Percentiles rank a stretch among this genome's conserved stretches.
These are phyloP conservation scores for Neocatenulostroma microsporum DNA, from an alignment of 2,329 filamentous ascomycete species.

Conservation along the genomic window DNA sequence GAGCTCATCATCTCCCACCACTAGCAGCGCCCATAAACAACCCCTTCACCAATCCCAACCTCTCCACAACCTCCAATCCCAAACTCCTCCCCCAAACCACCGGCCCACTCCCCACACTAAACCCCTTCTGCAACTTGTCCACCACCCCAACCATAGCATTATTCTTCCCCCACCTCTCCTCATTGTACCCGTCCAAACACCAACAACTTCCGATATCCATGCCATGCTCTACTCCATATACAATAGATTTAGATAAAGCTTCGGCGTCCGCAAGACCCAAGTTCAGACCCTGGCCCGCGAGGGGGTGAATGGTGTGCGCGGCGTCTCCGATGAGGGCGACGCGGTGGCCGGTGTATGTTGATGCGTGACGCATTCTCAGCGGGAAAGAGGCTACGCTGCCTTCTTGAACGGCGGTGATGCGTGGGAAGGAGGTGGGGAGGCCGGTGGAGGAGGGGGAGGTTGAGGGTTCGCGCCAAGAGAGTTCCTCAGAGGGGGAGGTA, in stretches of 20 bases:
- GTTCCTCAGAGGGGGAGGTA: slow-evolving; percentile 54
- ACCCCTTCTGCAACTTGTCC: slow-evolving; percentile 89
- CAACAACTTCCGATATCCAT: slow-evolving; percentile 77
- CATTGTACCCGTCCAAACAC: slow-evolving; percentile 72
- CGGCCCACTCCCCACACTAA: slow-evolving; percentile 70
- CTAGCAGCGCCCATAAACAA: slow-evolving; percentile 70
- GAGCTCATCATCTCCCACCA: no score
- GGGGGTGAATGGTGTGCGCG: slow-evolving; percentile 88
- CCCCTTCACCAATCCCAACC: slow-evolving; percentile 65
- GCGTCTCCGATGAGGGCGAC: slow-evolving; percentile 88
- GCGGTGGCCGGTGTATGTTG: slow-evolving; percentile 85
- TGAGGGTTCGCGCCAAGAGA: slow-evolving; percentile 73
- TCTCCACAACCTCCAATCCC: slow-evolving; percentile 69
- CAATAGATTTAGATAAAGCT: slow-evolving; percentile 65
- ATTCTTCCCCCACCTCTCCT: slow-evolving; percentile 75
- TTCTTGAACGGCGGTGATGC: slow-evolving; percentile 63
- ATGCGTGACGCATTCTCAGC: slow-evolving; percentile 83
- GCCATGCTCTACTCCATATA: slow-evolving; percentile 69
- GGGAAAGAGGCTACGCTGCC: slow-evolving; percentile 83
- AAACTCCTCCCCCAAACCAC: slow-evolving; percentile 71
- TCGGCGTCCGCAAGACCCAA: slow-evolving; percentile 85
- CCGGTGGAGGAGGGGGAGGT: slow-evolving; percentile 42
- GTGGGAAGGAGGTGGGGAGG: slow-evolving; percentile 42
- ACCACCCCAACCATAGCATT: slow-evolving; percentile 67
- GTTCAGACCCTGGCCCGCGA: slow-evolving; percentile 91